These are phyloP conservation scores for Phytopythium sindhum DNA, from an alignment of 352 stramenopile species.

Conservation along the genomic window DNA sequence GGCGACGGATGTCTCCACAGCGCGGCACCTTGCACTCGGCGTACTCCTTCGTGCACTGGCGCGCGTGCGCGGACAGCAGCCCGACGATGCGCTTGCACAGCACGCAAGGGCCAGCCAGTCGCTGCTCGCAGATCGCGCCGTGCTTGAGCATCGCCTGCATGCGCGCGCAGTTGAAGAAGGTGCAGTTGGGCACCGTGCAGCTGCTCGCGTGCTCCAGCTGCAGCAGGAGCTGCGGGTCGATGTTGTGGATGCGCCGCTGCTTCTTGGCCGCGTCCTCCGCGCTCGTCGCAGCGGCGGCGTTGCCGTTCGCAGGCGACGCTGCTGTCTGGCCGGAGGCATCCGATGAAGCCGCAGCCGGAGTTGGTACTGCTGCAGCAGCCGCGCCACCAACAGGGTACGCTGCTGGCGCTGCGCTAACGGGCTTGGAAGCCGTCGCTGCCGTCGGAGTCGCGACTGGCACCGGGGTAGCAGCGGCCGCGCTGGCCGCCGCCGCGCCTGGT, in stretches of 20 bases:
- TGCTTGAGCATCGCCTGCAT: constrained; percentile 90
- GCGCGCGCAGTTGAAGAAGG: constrained; percentile 84
- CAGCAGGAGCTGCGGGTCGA: constrained; percentile 82
- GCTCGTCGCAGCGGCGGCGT: constrained; percentile 5
- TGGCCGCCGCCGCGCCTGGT: constrained; percentile 1
- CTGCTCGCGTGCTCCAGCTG: constrained; percentile 84
- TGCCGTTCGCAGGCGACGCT: neutral
- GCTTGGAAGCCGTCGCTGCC: neutral
- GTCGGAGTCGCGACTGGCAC: constrained; percentile 1
- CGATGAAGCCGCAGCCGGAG: neutral
- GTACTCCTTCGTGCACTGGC: constrained; percentile 80
- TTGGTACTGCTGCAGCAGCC: neutral
- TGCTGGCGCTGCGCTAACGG: neutral
- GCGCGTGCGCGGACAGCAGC: constrained; percentile 75
- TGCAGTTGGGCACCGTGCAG: constrained; percentile 64
- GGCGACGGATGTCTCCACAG: constrained; percentile 80
- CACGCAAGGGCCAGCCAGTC: constrained; percentile 74
- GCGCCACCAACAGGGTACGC: neutral
- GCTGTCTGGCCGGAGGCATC: neutral
- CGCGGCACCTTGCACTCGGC: constrained; percentile 76
- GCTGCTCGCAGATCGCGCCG: constrained; percentile 79
- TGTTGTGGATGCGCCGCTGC: constrained; percentile 82
- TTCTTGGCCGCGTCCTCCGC: constrained; percentile 90
- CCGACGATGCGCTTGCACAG: constrained; percentile 86
- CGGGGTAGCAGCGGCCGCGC: constrained; percentile 1